phyloP scores from a whole-genome alignment of 139 green algal species.

The Coelastrella sp. region DNA sequence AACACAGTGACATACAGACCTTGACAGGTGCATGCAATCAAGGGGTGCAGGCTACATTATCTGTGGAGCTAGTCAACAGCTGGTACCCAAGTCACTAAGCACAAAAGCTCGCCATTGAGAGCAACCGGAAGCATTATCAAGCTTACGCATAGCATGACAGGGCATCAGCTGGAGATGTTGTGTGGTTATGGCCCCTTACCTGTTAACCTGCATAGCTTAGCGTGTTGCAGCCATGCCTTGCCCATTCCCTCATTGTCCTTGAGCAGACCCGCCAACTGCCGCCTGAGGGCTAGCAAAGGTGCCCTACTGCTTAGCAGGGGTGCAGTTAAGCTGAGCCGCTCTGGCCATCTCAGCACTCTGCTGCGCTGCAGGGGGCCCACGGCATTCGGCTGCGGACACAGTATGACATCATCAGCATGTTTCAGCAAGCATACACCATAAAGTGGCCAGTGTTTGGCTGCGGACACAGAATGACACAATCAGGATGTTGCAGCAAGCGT shows the following conservation, averaged over 20 bases:
- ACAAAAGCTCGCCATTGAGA: too few relatives aligned
- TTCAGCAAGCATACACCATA: too few relatives aligned
- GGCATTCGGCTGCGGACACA: neutral
- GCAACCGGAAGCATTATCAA: too few relatives aligned
- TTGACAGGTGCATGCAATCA: neutral
- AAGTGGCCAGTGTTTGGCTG: too few relatives aligned
- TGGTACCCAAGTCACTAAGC: too few relatives aligned
- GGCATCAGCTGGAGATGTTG: neutral
- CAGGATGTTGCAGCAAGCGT: too few relatives aligned
- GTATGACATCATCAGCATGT: neutral
- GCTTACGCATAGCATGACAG: too few relatives aligned
- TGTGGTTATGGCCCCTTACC: too few relatives aligned
- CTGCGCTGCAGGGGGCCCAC: neutral
- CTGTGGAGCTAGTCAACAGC: neutral
- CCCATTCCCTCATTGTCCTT: constrained; percentile 71
- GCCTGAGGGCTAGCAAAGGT: constrained; percentile 88
- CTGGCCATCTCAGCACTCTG: constrained; percentile 76
- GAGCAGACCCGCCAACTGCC: constrained; percentile 75
- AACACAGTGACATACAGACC: neutral
- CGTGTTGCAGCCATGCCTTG: constrained; percentile 85
- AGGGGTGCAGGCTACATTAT: neutral
- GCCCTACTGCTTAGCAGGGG: constrained; percentile 73
- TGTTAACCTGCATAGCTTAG: constrained; percentile 84
- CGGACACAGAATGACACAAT: too few relatives aligned
- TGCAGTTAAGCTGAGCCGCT: constrained; percentile 76